Evolutionary conservation across 495 filamentous ascomycete genomes (phyloP).

Genomic region (Podospora pseudopauciseta): DNA sequence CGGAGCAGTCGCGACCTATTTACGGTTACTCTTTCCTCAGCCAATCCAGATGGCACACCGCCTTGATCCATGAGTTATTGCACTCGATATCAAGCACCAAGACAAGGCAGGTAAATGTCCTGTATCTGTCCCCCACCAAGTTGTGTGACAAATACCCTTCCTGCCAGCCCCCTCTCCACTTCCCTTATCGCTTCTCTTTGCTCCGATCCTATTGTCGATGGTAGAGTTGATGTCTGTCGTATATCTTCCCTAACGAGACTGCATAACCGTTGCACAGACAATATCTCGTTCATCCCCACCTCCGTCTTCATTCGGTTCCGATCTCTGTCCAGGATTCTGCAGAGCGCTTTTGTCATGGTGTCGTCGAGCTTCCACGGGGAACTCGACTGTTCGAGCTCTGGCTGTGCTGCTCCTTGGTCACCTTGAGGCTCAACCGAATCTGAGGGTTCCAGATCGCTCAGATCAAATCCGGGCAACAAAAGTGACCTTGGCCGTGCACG

Average conservation of each 20-base stretch:
- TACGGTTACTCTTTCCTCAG: no score
- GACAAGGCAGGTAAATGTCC: neutral
- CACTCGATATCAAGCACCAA: neutral
- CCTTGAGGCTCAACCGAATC: neutral
- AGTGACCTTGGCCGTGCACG: neutral
- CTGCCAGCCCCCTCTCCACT: neutral
- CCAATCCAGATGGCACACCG: no score
- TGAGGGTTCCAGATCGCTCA: neutral
- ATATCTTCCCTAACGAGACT: slow-evolving; percentile 27
- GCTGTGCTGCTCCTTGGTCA: neutral
- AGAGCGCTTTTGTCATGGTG: slow-evolving; percentile 22
- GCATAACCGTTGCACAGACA: slow-evolving; percentile 29
- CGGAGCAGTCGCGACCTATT: no score
- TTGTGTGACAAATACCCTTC: neutral
- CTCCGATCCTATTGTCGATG: neutral
- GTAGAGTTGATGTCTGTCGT: neutral
- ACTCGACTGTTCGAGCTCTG: neutral
- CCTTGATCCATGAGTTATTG: no score
- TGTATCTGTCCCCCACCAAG: neutral
- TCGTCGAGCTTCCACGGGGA: neutral
- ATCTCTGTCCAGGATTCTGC: slow-evolving; percentile 18
- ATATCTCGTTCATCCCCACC: neutral
- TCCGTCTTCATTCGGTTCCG: neutral
- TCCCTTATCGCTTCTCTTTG: neutral
- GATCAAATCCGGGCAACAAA: neutral